Evolutionary conservation across 345 rosid species (phyloP).

Genomic region (Nephelium lappaceum): DNA sequence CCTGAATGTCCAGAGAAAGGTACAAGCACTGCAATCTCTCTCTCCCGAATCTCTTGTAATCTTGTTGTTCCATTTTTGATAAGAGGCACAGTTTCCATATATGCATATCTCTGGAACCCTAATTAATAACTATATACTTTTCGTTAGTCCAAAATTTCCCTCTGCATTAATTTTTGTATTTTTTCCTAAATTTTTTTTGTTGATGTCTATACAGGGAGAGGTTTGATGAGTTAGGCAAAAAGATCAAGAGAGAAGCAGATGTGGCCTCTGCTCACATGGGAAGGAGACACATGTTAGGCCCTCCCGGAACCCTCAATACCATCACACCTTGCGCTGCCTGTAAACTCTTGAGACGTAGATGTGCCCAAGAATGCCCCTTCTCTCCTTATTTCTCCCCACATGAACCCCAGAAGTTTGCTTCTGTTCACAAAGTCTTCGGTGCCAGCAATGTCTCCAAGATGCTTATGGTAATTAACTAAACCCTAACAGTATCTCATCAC

Average conservation of each 20-base stretch:
- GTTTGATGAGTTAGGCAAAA: conserved; percentile 83
- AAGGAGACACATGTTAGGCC: conserved; percentile 80
- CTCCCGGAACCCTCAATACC: conserved; percentile 81
- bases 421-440: conserved; percentile 94
- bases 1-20: conserved; percentile 99
- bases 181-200: background rate
- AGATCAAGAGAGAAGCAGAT: conserved; percentile 83
- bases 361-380: conserved; percentile 97
- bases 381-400: conserved; percentile 97
- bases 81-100: background rate
- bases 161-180: background rate
- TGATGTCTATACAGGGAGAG: conserved; percentile 54
- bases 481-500: background rate
- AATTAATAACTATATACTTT: background rate
- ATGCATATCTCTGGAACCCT: background rate
- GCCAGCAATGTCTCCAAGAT: conserved; percentile 98
- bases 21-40: conserved; percentile 31
- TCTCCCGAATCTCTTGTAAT: background rate
- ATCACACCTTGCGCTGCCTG: conserved; percentile 98
- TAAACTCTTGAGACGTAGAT: conserved; percentile 85
- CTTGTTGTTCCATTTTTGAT: background rate
- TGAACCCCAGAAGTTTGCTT: conserved; percentile 92
- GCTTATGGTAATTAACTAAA: conserved; percentile 58
- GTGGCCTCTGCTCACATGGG: conserved; percentile 54
- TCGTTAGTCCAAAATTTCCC: background rate